Evolutionary conservation across 176 grass and related monocot genomes (phyloP).

Genomic region (Tillandsia leiboldiana): DNA sequence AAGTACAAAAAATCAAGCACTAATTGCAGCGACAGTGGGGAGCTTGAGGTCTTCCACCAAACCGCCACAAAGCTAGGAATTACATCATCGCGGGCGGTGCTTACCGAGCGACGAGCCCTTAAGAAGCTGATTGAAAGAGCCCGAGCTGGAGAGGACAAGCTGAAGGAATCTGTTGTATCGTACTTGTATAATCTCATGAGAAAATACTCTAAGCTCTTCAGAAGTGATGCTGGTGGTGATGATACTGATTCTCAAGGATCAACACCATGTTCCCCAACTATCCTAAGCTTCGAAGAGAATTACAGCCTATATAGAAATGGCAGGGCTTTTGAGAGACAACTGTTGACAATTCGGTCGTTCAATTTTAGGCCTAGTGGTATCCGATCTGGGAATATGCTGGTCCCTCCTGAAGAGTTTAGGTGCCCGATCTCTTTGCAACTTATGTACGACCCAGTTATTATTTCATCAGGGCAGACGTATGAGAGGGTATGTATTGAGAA

Average conservation of each 20-base stretch:
- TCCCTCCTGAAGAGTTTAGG: conserved; percentile 86
- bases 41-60: conserved; percentile 79
- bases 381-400: conserved; percentile 59
- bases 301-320: conserved; percentile 45
- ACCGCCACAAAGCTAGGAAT: conserved; percentile 74
- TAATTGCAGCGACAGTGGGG: conserved; percentile 46
- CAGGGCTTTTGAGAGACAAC: conserved; percentile 58
- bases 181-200: conserved; percentile 82
- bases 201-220: conserved; percentile 95
- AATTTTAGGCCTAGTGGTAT: conserved; percentile 55
- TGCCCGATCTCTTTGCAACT: conserved; percentile 95
- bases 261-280: conserved; percentile 59
- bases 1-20: conserved; percentile 43
- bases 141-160: conserved; percentile 64
- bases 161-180: conserved; percentile 67
- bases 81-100: conserved; percentile 78
- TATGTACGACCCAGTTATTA: conserved; percentile 92
- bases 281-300: conserved; percentile 66
- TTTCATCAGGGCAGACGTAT: conserved; percentile 96
- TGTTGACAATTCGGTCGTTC: conserved; percentile 58
- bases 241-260: conserved; percentile 87
- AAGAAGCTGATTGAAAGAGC: conserved; percentile 90
- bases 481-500: conserved; percentile 95
- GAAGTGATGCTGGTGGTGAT: conserved; percentile 67
- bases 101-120: conserved; percentile 85